Conservation (phyloP, 768 basidiomycete genomes). For the Boletus subcaerulescens region DNA sequence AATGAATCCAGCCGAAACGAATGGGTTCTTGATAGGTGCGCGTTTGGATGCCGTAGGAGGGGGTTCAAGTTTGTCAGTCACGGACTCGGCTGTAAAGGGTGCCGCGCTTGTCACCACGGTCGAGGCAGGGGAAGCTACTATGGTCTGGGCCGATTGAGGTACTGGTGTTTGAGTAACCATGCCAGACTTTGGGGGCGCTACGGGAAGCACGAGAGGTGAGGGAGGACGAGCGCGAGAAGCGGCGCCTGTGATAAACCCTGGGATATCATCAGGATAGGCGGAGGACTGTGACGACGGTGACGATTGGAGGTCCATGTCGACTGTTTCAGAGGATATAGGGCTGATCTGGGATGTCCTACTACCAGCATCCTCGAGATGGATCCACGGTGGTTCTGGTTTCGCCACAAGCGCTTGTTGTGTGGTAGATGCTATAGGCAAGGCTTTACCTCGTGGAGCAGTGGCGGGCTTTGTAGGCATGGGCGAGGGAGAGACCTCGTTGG, state of each 20-base stretch:
- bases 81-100: conserved; percentile 7
- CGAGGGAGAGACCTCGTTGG: not conserved
- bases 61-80: conserved; percentile 9
- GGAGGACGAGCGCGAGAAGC: conserved; percentile 26
- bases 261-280: conserved; percentile 27
- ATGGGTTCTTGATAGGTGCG: conserved; percentile 37
- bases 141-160: conserved; percentile 12
- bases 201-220: conserved; percentile 25
- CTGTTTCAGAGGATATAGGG: conserved; percentile 33
- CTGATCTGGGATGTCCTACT: conserved; percentile 30
- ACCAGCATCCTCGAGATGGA: conserved; percentile 22
- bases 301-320: conserved; percentile 34
- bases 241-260: conserved; percentile 32
- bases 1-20: conserved; percentile 50
- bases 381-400: conserved; percentile 16
- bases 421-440: conserved; percentile 10
- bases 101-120: conserved; percentile 8
- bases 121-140: conserved; percentile 18
- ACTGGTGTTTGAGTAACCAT: conserved; percentile 14
- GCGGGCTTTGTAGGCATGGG: conserved; percentile 7
- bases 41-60: conserved; percentile 13
- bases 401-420: conserved; percentile 18
- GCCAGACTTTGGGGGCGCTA: conserved; percentile 7
- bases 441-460: conserved; percentile 6
- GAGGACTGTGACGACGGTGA: conserved; percentile 30